Conservation (phyloP, 192 early-diverging fungal species). For the Allomyces arbusculus region DNA sequence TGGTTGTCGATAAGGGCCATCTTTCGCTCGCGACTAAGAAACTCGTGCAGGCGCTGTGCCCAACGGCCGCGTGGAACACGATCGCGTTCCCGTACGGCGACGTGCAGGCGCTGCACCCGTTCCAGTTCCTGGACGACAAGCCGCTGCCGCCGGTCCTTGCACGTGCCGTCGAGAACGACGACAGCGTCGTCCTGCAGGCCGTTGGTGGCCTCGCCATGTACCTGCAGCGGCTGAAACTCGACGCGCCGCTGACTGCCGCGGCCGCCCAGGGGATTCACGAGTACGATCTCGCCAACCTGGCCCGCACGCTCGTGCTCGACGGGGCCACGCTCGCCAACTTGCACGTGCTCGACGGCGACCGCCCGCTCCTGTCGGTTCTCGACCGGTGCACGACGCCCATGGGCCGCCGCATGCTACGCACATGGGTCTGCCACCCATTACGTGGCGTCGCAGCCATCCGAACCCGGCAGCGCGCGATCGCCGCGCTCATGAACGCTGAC, state of each 20-base stretch:
- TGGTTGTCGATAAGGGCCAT: slow-evolving; percentile 55
- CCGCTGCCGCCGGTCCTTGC: no score
- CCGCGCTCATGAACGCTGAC: background rate
- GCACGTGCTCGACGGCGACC: slow-evolving; percentile 59
- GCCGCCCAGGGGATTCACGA: slow-evolving; percentile 38
- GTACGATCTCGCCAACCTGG: slow-evolving; percentile 67
- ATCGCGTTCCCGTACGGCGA: no score
- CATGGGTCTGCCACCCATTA: slow-evolving; percentile 82
- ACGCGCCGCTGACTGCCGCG: slow-evolving; percentile 53
- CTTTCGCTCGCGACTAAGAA: slow-evolving; percentile 2
- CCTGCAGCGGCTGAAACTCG: slow-evolving; percentile 68
- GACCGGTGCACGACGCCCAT: slow-evolving; percentile 74
- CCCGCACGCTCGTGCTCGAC: slow-evolving; percentile 62
- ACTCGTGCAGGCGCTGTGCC: background rate
- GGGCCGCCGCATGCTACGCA: slow-evolving; percentile 56
- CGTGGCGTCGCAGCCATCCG: slow-evolving; percentile 8
- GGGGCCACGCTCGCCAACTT: slow-evolving; percentile 83
- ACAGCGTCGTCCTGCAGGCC: slow-evolving; percentile 22
- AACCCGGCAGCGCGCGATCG: background rate
- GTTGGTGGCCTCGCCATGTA: slow-evolving; percentile 71
- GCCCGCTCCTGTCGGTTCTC: slow-evolving; percentile 69
- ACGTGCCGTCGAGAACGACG: background rate
- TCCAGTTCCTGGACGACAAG: no score
- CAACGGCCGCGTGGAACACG: background rate
- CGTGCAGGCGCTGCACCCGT: no score